Conservation (phyloP, 257 asterid genomes). For the Fraxinus cuspidata region DNA sequence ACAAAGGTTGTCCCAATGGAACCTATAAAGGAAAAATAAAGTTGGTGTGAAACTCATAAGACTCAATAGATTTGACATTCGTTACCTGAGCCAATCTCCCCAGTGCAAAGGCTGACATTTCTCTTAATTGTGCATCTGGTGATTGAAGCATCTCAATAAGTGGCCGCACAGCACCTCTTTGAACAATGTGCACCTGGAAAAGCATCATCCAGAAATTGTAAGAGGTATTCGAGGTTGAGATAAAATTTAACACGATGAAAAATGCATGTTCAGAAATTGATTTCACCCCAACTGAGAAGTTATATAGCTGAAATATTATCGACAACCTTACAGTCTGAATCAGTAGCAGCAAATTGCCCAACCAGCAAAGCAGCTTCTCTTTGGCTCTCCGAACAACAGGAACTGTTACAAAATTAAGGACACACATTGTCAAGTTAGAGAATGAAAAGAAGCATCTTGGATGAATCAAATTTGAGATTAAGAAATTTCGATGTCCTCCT, state of each 20-base stretch:
- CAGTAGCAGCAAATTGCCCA: conserved; percentile 99
- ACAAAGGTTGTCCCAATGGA: background rate
- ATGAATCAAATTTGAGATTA: background rate
- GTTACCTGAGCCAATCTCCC: conserved; percentile 99
- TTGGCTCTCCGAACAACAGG: conserved; percentile 97
- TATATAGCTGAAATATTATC: conserved; percentile 19
- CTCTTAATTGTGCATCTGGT: conserved; percentile 85
- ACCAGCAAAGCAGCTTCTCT: conserved; percentile 98
- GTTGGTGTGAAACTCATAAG: conserved; percentile 1
- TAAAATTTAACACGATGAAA: background rate
- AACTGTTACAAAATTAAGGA: conserved; percentile 52
- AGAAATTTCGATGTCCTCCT: background rate
- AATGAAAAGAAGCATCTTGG: conserved; percentile 5
- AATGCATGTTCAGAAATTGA: background rate
- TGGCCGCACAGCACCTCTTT: conserved; percentile 97
- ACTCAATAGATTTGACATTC: conserved; percentile 17
- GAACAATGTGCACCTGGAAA: conserved; percentile 90
- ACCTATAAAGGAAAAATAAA: background rate
- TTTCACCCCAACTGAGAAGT: background rate
- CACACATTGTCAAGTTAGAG: conserved; percentile 22
- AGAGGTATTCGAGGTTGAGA: background rate
- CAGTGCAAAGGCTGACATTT: conserved; percentile 92
- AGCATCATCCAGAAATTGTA: conserved; percentile 17
- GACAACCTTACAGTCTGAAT: conserved; percentile 98
- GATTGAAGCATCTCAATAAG: conserved; percentile 96